Evolutionary conservation across 225 moss, liverwort and hornwort genomes (phyloP), one percentile per base, ranked within the genome.

Genomic region (Bryum argenteum): DNA sequence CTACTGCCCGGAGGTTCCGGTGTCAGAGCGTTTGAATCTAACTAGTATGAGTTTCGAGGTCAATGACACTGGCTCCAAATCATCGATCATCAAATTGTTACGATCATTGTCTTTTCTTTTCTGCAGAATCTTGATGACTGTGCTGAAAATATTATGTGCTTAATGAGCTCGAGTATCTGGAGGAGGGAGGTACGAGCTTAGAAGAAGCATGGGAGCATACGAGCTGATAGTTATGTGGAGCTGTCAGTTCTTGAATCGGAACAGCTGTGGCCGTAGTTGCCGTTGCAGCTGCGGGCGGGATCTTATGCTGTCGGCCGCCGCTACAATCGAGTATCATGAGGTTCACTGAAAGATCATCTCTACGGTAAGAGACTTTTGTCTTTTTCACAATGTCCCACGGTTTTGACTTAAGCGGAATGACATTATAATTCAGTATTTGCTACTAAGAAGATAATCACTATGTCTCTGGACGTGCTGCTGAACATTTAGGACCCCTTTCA

Each of bases 281-380:
- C 54, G 63, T 83, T 50, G 55, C 66, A 43, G 62, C 71, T 56
- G 52, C 37, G 18, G 63, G 37, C n/a, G 43, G 54, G 64, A 59
- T 77, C 26, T 56, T 63, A 54, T 54, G 79, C 54, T 76, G 80
- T 77, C 84, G 63, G 23, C 18, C 24, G 72, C 61, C 79, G 77
- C 65, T 28, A 77, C 71, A 80, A 21, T 85, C 73, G 93, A 93
- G 83, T 90, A n/a, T 81, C 83, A 84, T 93, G 87, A 26, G 93
- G 90, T 39, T 87, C 90, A 54, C 70, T 93, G 60, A 81, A 66
- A 68, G 88, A 90, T 71, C 92, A 85, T 75, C 76, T 90, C 15
- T 85, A 93, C 63, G 92, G 90, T 92, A 74, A 56, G 74, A 42
- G 59, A 26, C 61, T 20, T 57, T 75, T 45, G 65, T 42, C 61